Evolutionary conservation across 176 grass and related monocot species (phyloP).

Genomic region (Triticum monococcum): DNA sequence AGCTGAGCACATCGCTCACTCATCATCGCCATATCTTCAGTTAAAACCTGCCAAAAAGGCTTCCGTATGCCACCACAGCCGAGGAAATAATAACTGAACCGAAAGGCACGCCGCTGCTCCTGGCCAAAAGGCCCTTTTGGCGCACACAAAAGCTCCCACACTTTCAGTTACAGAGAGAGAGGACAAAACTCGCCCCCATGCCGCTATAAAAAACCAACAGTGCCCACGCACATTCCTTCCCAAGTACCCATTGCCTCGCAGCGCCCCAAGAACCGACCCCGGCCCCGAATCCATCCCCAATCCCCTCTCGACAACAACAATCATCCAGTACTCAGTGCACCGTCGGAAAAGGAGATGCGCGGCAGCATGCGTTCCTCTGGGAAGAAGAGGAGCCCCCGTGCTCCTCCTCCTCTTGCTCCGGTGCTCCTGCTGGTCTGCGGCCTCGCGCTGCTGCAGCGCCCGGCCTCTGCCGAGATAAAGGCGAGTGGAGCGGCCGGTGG

Average conservation of each 20-base stretch:
- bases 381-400: background rate
- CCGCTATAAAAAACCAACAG: slow-evolving; percentile 35
- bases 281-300: background rate
- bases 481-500: background rate
- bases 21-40: background rate
- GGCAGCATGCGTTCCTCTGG: slow-evolving; percentile 9
- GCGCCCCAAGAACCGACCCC: background rate
- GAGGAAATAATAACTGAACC: background rate
- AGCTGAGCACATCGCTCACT: too few relatives aligned
- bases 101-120: slow-evolving; percentile 25
- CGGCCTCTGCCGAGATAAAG: slow-evolving; percentile 35
- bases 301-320: background rate
- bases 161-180: slow-evolving; percentile 34
- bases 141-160: slow-evolving; percentile 39
- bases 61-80: background rate
- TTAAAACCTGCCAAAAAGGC: background rate
- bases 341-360: background rate
- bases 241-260: background rate
- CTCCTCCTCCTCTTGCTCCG: background rate
- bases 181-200: background rate
- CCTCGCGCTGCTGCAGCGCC: slow-evolving; percentile 34
- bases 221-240: slow-evolving; percentile 23
- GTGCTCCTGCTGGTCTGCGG: slow-evolving; percentile 12
- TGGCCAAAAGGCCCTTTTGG: slow-evolving; percentile 28
- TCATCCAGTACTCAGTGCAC: background rate